A percentile compares a stretch with the other conserved stretches of the same genome.
Evolutionary conservation across 2,329 filamentous ascomycete genomes (phyloP).

Genomic region (Tympanopsis confertula): DNA sequence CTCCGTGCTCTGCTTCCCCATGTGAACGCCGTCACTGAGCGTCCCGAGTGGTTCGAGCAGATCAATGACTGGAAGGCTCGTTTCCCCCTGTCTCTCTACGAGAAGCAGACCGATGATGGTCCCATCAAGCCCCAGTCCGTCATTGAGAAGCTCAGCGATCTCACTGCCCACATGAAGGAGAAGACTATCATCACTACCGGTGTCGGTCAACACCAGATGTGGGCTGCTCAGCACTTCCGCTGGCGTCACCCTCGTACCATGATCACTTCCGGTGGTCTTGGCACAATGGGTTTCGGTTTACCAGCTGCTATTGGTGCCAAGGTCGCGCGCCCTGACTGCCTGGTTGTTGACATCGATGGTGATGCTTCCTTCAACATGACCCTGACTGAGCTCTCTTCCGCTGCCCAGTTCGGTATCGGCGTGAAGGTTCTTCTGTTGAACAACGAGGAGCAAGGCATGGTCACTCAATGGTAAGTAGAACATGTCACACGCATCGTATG

Average conservation of each 20-base stretch:
- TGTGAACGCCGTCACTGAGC: constrained; percentile 50
- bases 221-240: constrained; percentile 91
- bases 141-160: constrained; percentile 78
- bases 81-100: constrained; percentile 76
- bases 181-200: constrained; percentile 83
- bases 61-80: constrained; percentile 84
- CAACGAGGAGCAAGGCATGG: constrained; percentile 98
- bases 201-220: constrained; percentile 98
- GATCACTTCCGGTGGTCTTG: constrained; percentile 91
- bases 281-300: constrained; percentile 91
- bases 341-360: constrained; percentile 92
- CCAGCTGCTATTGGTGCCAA: constrained; percentile 93
- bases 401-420: constrained; percentile 89
- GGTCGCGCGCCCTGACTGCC: constrained; percentile 54
- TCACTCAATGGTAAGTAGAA: constrained; percentile 98
- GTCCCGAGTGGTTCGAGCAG: constrained; percentile 78
- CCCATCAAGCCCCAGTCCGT: constrained; percentile 90
- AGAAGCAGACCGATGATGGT: constrained; percentile 63
- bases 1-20: constrained; percentile 64
- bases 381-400: constrained; percentile 84
- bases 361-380: constrained; percentile 99
- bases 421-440: constrained; percentile 91
- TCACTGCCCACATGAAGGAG: constrained; percentile 71
- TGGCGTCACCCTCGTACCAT: constrained; percentile 87
- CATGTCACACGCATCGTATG: no score